Base-by-base conservation (phyloP, 2,329 filamentous ascomycete species). In the Colletotrichum agaves region DNA sequence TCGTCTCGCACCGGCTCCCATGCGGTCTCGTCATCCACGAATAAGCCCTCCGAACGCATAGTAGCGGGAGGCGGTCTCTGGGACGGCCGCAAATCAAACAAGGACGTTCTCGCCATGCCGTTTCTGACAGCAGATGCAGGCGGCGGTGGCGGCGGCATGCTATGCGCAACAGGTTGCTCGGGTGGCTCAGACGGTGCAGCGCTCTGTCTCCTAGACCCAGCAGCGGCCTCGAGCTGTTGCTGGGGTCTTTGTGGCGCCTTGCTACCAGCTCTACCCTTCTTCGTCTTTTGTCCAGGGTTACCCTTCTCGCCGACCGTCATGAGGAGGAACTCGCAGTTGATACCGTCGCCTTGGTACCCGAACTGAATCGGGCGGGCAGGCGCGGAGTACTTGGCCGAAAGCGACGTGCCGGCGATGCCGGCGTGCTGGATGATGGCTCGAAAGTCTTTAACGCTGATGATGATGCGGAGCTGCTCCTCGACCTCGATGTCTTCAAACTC, bases 381-480 rank as follows among this genome's bases (percentile, higher is more conserved):
- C 27, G 87, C 81, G 2, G 92, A 94, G 78, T 94, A 94, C 60
- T 84, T 83, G 12, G 91, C 90, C 15, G 85, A 86, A 13, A 94
- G 82, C 50, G 87, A 85, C n/a, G 87, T 88, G 59, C 88, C 88
- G 5, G 90, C 85, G 23, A 89, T 88, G 23, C 90, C 90, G 10
- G 92, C 92, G 77, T 95, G 92, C 37, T 89, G 86, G 58, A 94
- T 88, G 61, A 94, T 92, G 37, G 92, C 90, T 57, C 92, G 90
- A 76, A 94, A 94, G 77, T 95, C 92, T 74, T 93, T 94, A 74
- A 95, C 91, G 72, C 89, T 93, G 74, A 94, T 91, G 66, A 93
- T 87, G 73, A 94, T 92, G 74, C 94, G 92, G 63, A 94, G 84
- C 57, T 91, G 90, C 67, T 93, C 88, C 74, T 93, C 89, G 33